Evolutionary conservation across 192 early-diverging fungal species (phyloP).

Genomic region (Dispira parvispora): DNA sequence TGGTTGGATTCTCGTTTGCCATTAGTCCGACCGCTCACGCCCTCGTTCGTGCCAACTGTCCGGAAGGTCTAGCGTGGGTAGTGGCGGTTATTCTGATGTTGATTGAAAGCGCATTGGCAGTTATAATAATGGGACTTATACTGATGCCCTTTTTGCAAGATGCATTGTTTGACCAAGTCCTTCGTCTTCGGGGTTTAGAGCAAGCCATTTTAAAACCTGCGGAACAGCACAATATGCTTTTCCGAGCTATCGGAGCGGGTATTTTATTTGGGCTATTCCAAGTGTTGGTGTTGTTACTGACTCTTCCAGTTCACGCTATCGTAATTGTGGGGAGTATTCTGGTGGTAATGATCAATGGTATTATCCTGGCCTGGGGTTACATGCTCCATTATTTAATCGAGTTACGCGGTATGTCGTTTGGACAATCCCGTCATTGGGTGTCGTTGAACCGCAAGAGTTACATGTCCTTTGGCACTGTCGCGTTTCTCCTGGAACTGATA

Average conservation of each 20-base stretch:
- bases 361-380: conserved; percentile 7
- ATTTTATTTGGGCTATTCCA: conserved; percentile 7
- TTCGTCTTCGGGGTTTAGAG: conserved; percentile 8
- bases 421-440: conserved; percentile 9
- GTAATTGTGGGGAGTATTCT: conserved; percentile 17
- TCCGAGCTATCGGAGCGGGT: conserved; percentile 2
- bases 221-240: background rate
- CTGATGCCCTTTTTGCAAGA: conserved; percentile 16
- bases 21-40: conserved; percentile 17
- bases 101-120: conserved; percentile 15
- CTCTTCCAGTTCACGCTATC: conserved; percentile 21
- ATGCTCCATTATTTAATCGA: conserved; percentile 7
- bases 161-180: conserved; percentile 14
- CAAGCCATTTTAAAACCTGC: conserved; percentile 1
- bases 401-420: conserved; percentile 8
- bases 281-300: conserved; percentile 15
- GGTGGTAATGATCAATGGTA: conserved; percentile 9
- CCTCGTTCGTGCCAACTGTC: conserved; percentile 11
- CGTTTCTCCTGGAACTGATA: conserved; percentile 19
- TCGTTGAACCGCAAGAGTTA: background rate
- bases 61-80: conserved; percentile 17
- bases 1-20: conserved; percentile 14
- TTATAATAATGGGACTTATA: conserved; percentile 15
- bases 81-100: conserved; percentile 17
- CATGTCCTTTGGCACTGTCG: conserved; percentile 8